These are phyloP conservation scores for Mycena galericulata DNA, from an alignment of 768 basidiomycete species.

Conservation along the genomic window DNA sequence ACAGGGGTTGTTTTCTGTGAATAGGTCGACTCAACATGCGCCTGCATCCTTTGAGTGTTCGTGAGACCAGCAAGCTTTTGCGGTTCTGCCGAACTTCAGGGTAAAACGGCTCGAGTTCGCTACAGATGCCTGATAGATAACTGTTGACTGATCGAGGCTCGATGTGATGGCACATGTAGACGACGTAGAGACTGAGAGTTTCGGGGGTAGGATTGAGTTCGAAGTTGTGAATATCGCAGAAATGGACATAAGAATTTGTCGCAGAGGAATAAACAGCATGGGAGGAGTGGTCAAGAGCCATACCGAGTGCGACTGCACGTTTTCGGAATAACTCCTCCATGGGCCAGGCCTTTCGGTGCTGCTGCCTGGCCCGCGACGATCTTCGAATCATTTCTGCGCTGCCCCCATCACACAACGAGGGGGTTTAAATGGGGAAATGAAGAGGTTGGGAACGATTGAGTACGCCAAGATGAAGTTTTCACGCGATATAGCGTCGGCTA, in stretches of 20 bases:
- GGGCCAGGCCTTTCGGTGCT: slow-evolving; percentile 9
- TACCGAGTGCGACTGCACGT: slow-evolving; percentile 27
- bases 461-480: neutral
- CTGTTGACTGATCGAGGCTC: neutral
- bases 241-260: slow-evolving; percentile 14
- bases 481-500: neutral
- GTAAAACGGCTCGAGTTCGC: neutral
- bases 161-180: no score
- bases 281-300: slow-evolving; percentile 12
- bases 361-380: slow-evolving; percentile 2
- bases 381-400: neutral
- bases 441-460: neutral
- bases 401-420: slow-evolving; percentile 1
- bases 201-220: slow-evolving; percentile 5
- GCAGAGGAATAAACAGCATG: slow-evolving; percentile 8
- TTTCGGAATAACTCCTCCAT: neutral
- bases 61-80: neutral
- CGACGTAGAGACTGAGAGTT: neutral
- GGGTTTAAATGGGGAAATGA: neutral
- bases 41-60: neutral
- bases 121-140: neutral
- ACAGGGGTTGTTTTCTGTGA: slow-evolving; percentile 44
- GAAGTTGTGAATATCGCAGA: slow-evolving; percentile 20
- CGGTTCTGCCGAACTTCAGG: slow-evolving; percentile 1
- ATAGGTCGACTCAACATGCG: neutral